Percentiles rank a stretch among this genome's conserved stretches.
Conservation (phyloP, 169 alveolate species). For the Cryptosporidium sp. region DNA sequence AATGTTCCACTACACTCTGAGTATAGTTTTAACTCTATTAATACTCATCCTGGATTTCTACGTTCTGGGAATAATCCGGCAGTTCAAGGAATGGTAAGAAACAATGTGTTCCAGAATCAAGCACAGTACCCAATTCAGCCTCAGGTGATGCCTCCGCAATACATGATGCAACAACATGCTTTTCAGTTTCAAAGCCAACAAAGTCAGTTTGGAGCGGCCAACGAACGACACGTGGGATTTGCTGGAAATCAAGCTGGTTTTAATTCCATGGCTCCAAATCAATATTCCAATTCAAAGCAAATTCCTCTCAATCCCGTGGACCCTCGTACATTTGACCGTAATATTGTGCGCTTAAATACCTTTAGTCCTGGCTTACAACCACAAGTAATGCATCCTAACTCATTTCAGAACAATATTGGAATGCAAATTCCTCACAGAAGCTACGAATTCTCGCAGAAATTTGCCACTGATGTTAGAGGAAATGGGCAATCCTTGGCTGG, state of each 20-base stretch:
- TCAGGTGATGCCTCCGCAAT: slow-evolving; percentile 48
- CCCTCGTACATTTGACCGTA: slow-evolving; percentile 9
- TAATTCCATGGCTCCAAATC: background rate
- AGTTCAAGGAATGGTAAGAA: background rate
- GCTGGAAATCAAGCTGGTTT: background rate
- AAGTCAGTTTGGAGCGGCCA: slow-evolving; percentile 8
- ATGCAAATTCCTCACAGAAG: background rate
- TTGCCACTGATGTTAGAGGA: background rate
- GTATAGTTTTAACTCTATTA: background rate
- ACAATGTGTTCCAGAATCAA: slow-evolving; percentile 1
- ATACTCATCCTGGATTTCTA: background rate
- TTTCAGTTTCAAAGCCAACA: slow-evolving; percentile 41
- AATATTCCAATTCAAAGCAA: background rate
- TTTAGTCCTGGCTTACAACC: slow-evolving; percentile 18
- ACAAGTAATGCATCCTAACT: background rate
- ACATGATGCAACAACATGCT: slow-evolving; percentile 7
- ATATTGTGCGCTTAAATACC: slow-evolving; percentile 28
- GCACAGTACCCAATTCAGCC: slow-evolving; percentile 31
- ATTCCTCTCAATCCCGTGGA: slow-evolving; percentile 9
- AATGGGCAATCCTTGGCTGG: background rate
- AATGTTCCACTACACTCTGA: background rate
- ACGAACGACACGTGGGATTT: slow-evolving; percentile 25
- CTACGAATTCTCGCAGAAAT: background rate
- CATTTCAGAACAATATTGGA: background rate
- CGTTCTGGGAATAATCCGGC: background rate